A percentile compares a stretch with the other conserved stretches of the same genome.
phyloP scores from a whole-genome alignment of 257 asterid genomes.

The Henckelia pumila region DNA sequence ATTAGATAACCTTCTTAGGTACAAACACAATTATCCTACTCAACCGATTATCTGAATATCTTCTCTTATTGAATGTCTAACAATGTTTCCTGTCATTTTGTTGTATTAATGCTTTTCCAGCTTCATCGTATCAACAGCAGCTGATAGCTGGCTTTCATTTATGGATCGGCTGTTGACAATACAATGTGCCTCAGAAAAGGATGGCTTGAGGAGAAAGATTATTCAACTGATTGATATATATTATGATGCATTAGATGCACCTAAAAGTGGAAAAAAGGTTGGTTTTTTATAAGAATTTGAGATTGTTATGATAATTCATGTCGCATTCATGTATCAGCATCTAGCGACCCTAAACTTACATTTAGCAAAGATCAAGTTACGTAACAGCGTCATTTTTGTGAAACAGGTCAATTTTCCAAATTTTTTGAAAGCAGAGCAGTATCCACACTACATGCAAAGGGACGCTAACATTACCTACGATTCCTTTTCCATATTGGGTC shows the following conservation, averaged over 20 bases:
- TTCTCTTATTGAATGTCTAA: too few species aligned
- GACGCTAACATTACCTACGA: slow-evolving; percentile 29
- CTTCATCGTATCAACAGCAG: slow-evolving; percentile 52
- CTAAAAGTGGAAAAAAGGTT: slow-evolving; percentile 85
- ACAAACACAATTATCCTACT: too few species aligned
- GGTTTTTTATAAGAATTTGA: not conserved
- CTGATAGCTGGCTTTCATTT: slow-evolving; percentile 67
- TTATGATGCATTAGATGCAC: slow-evolving; percentile 89
- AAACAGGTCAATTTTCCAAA: slow-evolving; percentile 50
- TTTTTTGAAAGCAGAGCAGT: slow-evolving; percentile 43
- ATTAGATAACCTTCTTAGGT: too few species aligned
- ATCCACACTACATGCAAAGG: slow-evolving; percentile 71
- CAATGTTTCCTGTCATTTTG: not conserved
- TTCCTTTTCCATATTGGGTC: slow-evolving; percentile 64
- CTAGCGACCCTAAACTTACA: not conserved
- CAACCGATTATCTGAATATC: too few species aligned
- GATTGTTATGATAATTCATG: not conserved
- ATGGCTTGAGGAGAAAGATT: slow-evolving; percentile 36
- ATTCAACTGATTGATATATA: slow-evolving; percentile 55
- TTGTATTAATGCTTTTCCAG: slow-evolving; percentile 35
- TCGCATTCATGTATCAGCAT: not conserved
- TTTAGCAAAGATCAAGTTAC: slow-evolving; percentile 7
- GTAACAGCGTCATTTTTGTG: slow-evolving; percentile 6
- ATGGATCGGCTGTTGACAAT: slow-evolving; percentile 71
- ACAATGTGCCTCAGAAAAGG: slow-evolving; percentile 38